Evolutionary conservation across 2,329 filamentous ascomycete genomes (phyloP).

Genomic region (Talaromyces atroroseus): DNA sequence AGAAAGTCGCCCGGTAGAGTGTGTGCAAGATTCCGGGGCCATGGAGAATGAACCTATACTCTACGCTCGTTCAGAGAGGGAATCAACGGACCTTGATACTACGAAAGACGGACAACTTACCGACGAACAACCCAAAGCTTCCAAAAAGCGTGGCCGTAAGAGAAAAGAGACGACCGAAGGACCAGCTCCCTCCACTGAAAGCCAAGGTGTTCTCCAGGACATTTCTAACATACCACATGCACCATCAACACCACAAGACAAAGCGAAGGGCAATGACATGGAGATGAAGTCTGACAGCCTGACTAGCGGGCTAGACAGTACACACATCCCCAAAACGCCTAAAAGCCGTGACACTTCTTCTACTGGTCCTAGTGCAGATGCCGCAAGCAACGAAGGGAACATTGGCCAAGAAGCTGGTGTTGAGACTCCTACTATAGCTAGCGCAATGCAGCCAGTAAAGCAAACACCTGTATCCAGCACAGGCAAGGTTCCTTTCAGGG

Average conservation of each 20-base stretch:
- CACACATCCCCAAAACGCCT: neutral
- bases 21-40: slow-evolving; percentile 6
- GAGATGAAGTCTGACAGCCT: neutral
- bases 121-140: slow-evolving; percentile 15
- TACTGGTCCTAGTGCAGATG: slow-evolving; percentile 5
- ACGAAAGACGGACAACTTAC: slow-evolving; percentile 9
- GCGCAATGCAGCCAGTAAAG: slow-evolving; percentile 23
- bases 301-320: neutral
- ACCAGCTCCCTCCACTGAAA: neutral
- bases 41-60: neutral
- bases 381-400: slow-evolving; percentile 14
- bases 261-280: neutral
- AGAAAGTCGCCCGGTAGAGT: slow-evolving; percentile 23
- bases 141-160: slow-evolving; percentile 42
- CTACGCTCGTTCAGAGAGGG: neutral
- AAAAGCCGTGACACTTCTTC: neutral
- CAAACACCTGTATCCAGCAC: slow-evolving; percentile 38
- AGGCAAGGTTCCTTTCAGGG: slow-evolving; percentile 39
- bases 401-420: slow-evolving; percentile 1
- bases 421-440: neutral
- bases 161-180: slow-evolving; percentile 23
- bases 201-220: slow-evolving; percentile 9
- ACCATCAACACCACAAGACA: slow-evolving; percentile 5
- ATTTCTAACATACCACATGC: slow-evolving; percentile 3
- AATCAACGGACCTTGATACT: slow-evolving; percentile 10